A percentile compares a stretch with the other conserved stretches of the same genome.
phyloP scores from a whole-genome alignment of 352 stramenopile genomes.

The Pythium coloratum region DNA sequence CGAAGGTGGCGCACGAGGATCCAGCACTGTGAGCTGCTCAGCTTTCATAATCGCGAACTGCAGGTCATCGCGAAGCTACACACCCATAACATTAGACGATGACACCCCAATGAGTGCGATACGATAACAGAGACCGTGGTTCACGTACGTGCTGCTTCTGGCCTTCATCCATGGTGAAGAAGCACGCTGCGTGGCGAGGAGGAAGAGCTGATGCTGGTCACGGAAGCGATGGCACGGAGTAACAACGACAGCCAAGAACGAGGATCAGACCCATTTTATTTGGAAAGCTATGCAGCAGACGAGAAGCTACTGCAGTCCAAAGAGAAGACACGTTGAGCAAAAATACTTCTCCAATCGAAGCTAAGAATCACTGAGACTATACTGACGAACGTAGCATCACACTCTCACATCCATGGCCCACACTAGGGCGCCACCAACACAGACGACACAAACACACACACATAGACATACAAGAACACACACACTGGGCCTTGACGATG shows the following conservation, averaged over 20 bases:
- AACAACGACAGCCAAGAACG: background rate
- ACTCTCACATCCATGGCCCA: background rate
- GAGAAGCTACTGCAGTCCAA: background rate
- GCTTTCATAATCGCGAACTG: constrained; percentile 74
- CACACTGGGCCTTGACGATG: background rate
- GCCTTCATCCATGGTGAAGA: constrained; percentile 46
- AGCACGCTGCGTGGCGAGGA: background rate
- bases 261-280: constrained; percentile 1
- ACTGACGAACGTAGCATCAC: background rate
- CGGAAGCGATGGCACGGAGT: background rate
- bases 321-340: constrained; percentile 5
- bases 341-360: constrained; percentile 21
- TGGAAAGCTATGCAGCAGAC: background rate
- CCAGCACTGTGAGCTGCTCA: constrained; percentile 49
- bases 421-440: background rate
- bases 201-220: background rate
- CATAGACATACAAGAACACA: constrained; percentile 8
- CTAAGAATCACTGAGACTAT: background rate
- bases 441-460: constrained; percentile 7
- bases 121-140: background rate
- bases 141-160: constrained; percentile 55
- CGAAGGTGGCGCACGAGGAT: constrained; percentile 36
- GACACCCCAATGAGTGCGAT: background rate
- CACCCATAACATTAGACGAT: background rate
- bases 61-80: constrained; percentile 65